Evolutionary conservation across 2,329 filamentous ascomycete species (phyloP).

Genomic region (Apiospora phragmitis): DNA sequence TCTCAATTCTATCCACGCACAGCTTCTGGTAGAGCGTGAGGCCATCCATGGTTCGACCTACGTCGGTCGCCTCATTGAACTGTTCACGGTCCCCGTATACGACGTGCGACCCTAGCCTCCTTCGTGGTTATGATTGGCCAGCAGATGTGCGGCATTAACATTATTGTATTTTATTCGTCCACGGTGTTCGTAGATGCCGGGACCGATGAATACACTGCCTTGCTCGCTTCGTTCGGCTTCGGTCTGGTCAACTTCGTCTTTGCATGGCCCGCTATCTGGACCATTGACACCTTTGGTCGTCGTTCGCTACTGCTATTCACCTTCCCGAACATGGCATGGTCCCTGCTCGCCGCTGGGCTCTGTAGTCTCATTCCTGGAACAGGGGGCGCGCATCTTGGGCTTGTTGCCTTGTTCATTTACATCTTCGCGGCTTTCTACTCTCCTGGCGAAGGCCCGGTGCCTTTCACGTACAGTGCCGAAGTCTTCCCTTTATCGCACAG

Average conservation of each 20-base stretch:
- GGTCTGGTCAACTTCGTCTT: conserved; percentile 66
- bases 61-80: conserved; percentile 49
- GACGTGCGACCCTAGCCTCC: conserved; percentile 73
- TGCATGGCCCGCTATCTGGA: conserved; percentile 64
- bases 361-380: conserved; percentile 45
- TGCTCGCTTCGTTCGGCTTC: conserved; percentile 65
- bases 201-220: conserved; percentile 53
- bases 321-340: conserved; percentile 66
- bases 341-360: conserved; percentile 56
- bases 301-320: conserved; percentile 64
- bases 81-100: conserved; percentile 68
- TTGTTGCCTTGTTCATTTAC: conserved; percentile 57
- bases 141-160: conserved; percentile 59
- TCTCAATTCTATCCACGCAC: conserved; percentile 48
- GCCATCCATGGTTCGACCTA: conserved; percentile 16
- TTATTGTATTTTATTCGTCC: conserved; percentile 59
- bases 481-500: conserved; percentile 67
- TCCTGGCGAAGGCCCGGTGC: conserved; percentile 62
- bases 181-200: conserved; percentile 62
- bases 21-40: conserved; percentile 14
- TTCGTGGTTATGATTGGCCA: conserved; percentile 80
- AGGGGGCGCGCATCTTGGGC: conserved; percentile 30
- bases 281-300: conserved; percentile 68
- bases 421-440: conserved; percentile 60
- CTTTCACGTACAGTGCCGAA: conserved; percentile 65